phyloP scores from a whole-genome alignment of 352 stramenopile species.

The Phytophthora brassicae region DNA sequence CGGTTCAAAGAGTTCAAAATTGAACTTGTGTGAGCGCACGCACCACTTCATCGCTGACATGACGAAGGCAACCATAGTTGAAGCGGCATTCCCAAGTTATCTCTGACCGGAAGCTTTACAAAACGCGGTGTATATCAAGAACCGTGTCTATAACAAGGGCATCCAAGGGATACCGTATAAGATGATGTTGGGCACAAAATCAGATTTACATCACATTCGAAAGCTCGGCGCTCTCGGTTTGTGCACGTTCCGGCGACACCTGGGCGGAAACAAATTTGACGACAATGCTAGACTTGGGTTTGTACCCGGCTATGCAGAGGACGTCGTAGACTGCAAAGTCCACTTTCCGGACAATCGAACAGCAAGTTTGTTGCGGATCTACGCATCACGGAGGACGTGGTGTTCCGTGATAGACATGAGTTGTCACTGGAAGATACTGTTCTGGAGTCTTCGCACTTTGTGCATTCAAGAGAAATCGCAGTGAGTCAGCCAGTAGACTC shows the following conservation, averaged over 20 bases:
- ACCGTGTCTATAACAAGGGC: background rate
- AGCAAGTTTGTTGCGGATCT: background rate
- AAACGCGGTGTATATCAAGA: background rate
- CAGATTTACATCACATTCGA: background rate
- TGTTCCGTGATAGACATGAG: background rate
- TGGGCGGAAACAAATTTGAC: background rate
- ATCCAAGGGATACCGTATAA: background rate
- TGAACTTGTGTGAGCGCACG: background rate
- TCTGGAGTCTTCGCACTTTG: background rate
- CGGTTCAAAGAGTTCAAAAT: background rate
- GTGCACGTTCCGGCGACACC: background rate
- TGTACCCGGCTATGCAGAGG: background rate
- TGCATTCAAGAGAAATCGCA: background rate
- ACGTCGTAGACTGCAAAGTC: background rate
- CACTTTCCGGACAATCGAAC: background rate
- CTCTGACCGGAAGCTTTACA: background rate
- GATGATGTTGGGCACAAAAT: background rate
- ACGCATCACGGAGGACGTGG: background rate
- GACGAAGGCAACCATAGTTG: background rate
- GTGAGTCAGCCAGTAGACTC: no score
- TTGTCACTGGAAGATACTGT: no score
- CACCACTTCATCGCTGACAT: background rate
- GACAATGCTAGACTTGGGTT: background rate
- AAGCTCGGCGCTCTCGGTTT: background rate
- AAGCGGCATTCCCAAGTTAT: background rate